Evolutionary conservation across 305 asterid genomes (phyloP), one percentile per base, ranked within the genome.

Genomic region (Rubia peregrina): DNA sequence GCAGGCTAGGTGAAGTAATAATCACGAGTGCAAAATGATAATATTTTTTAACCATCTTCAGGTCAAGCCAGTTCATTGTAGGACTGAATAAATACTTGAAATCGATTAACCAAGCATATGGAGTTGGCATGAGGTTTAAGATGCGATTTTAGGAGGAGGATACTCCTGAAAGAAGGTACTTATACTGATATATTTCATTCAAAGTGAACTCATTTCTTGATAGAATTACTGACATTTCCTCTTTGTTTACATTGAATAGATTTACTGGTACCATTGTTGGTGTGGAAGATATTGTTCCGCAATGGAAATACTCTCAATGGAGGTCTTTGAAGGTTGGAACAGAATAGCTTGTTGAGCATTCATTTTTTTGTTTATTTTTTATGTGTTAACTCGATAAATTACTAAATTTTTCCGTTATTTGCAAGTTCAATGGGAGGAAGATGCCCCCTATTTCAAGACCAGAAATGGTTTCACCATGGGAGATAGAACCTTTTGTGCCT

Each of bases 341-440:
- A 24, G 76, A 70, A 19, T 42, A 11, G 60, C 74, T 73, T 51
- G 60, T 40, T 74, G 21, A 67, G 19, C 68, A 33, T 56, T 57
- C 49, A 48, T 0, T 69, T 11, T 9, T 41, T 71, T 44, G 44
- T 67, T 64, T n/a, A 44, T 9, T 19, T 24, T 7, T 19, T 43
- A 69, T 55, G 44, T 49, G 22, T 49, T 30, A 40, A 33, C 43
- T 38, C 14, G 21, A 53, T 48, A 48, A 51, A 24, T 72, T 60
- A 70, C 61, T 10, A n/a, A 33, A 10, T 6, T 19, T 7, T 63
- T 26, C 62, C 41, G 55, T 71, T 44, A 14, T 65, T 68, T 70
- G 65, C 86, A 94, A 96, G 96, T 94, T 77, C 99, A 89, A 69
- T 94, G 99, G 99, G 99, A 94, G 60, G 99, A 91, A 74, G 91